Percentiles rank a stretch among this genome's conserved stretches.
phyloP scores from a whole-genome alignment of 176 grass and related monocot genomes.

The Oryza meyeriana region DNA sequence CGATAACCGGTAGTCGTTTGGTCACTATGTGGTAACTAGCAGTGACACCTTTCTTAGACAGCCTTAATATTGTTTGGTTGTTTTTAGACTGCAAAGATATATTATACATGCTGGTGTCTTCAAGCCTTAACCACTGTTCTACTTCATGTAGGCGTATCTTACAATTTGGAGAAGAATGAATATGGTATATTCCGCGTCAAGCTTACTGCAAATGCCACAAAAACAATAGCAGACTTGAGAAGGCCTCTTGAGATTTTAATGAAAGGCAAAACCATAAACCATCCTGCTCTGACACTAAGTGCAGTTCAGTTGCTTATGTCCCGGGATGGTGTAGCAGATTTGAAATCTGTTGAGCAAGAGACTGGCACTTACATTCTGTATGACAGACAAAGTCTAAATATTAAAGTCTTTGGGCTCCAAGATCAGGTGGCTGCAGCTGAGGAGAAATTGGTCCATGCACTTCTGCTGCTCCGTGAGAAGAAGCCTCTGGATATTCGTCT shows the following conservation, averaged over 20 bases:
- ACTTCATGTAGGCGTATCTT: conserved; percentile 60
- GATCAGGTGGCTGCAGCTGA: conserved; percentile 55
- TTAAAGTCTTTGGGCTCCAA: conserved; percentile 65
- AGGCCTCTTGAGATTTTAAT: conserved; percentile 70
- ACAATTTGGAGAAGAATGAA: conserved; percentile 70
- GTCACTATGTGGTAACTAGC: not conserved
- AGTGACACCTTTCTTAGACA: not conserved
- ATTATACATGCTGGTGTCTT: not conserved
- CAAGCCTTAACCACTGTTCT: conserved; percentile 31
- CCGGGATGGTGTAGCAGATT: conserved; percentile 54
- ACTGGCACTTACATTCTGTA: conserved; percentile 73
- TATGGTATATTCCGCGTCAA: conserved; percentile 56
- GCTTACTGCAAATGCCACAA: conserved; percentile 73
- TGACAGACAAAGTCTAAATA: conserved; percentile 65
- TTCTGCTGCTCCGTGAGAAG: conserved; percentile 53
- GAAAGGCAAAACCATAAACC: conserved; percentile 80
- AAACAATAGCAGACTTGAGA: conserved; percentile 89
- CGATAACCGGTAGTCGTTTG: not conserved
- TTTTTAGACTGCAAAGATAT: conserved; percentile 22
- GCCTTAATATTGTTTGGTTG: conserved; percentile 22
- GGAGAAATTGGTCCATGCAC: conserved; percentile 61
- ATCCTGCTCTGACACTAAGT: conserved; percentile 55
- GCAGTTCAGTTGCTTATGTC: conserved; percentile 66
- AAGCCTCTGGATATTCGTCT: conserved; percentile 61
- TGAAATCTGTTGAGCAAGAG: conserved; percentile 70